phyloP scores from a whole-genome alignment of 768 basidiomycete species.

The Termitomyces sp. region DNA sequence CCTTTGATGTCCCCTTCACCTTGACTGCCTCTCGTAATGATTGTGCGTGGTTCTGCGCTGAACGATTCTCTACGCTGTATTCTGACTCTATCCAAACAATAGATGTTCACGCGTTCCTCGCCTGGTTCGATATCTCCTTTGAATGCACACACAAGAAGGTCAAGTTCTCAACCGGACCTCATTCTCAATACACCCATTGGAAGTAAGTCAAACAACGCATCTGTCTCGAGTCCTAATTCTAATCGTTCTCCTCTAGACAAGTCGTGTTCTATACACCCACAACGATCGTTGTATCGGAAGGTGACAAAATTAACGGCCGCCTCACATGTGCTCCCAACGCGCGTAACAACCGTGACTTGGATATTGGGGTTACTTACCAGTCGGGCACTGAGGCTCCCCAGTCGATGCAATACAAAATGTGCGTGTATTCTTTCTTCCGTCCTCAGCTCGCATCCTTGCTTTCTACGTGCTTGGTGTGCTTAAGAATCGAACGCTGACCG shows the following conservation, averaged over 20 bases:
- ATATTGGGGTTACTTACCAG: slow-evolving; percentile 81
- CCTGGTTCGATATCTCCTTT: slow-evolving; percentile 98
- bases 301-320: slow-evolving; percentile 70
- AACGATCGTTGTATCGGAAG: slow-evolving; percentile 66
- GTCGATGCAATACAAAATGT: slow-evolving; percentile 81
- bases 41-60: slow-evolving; percentile 52
- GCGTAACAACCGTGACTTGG: slow-evolving; percentile 93
- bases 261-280: slow-evolving; percentile 96
- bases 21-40: slow-evolving; percentile 86
- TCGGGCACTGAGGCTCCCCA: slow-evolving; percentile 33
- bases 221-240: neutral
- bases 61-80: neutral
- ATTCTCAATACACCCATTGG: slow-evolving; percentile 96
- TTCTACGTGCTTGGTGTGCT: slow-evolving; percentile 16
- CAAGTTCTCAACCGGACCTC: slow-evolving; percentile 95
- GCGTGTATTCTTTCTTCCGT: slow-evolving; percentile 43
- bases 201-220: slow-evolving; percentile 57
- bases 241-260: slow-evolving; percentile 51
- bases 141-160: slow-evolving; percentile 95
- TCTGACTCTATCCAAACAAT: neutral
- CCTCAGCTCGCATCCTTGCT: slow-evolving; percentile 13
- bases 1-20: slow-evolving; percentile 78
- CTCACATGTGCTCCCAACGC: slow-evolving; percentile 85
- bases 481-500: slow-evolving; percentile 55
- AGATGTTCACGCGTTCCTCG: slow-evolving; percentile 98